phyloP scores from a whole-genome alignment of 75 land plant genomes.

The Chamaecyparis obtusa region DNA sequence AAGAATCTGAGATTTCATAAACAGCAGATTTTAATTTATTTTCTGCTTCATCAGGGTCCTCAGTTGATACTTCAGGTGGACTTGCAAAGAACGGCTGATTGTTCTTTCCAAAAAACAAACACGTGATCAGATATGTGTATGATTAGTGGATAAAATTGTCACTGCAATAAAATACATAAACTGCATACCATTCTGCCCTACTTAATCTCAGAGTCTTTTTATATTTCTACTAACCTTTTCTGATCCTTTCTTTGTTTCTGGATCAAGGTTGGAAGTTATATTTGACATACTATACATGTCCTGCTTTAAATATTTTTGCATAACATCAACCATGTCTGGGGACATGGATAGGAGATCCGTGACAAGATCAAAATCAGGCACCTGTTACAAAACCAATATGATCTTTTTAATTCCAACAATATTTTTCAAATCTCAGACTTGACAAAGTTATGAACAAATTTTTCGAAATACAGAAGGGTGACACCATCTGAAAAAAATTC shows the following conservation, averaged over 20 bases:
- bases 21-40: neutral
- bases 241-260: conserved; percentile 11
- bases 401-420: neutral
- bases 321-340: conserved; percentile 50
- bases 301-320: conserved; percentile 48
- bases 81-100: neutral
- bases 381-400: conserved; percentile 26
- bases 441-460: neutral
- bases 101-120: conserved; percentile 2
- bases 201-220: conserved; percentile 8
- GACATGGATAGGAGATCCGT: conserved; percentile 54
- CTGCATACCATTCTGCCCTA: neutral
- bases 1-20: neutral
- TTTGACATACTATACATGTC: conserved; percentile 15
- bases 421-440: neutral
- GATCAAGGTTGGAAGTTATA: neutral
- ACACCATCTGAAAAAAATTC: neutral
- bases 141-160: neutral
- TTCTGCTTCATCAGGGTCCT: conserved; percentile 12
- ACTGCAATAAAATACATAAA: neutral
- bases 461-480: neutral
- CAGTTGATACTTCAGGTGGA: neutral
- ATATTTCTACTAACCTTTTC: conserved; percentile 14
- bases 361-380: conserved; percentile 75
- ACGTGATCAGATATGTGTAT: neutral